These are phyloP conservation scores for Bipolaris zeicola DNA, from an alignment of 2,329 filamentous ascomycete species.

Conservation along the genomic window DNA sequence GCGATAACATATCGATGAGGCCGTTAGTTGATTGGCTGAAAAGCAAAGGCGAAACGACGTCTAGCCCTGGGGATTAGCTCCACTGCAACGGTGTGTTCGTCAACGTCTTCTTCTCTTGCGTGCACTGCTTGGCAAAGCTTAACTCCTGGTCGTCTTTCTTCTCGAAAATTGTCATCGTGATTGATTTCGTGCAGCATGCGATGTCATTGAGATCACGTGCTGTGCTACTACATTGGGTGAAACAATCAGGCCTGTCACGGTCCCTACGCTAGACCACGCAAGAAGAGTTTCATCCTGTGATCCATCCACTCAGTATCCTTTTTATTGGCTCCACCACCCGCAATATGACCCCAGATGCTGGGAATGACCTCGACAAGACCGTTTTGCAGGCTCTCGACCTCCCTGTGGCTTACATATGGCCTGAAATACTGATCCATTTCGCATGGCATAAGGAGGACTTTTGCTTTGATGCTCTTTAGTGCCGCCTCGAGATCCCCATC, in stretches of 20 bases:
- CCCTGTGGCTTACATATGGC: slow-evolving; percentile 47
- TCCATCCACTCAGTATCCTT: slow-evolving; percentile 39
- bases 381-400: slow-evolving; percentile 42
- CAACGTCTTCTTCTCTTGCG: neutral
- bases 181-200: neutral
- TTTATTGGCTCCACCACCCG: slow-evolving; percentile 46
- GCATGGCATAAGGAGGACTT: slow-evolving; percentile 49
- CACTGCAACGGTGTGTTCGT: neutral
- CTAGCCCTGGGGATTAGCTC: neutral
- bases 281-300: slow-evolving; percentile 17
- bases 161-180: neutral
- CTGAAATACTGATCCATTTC: slow-evolving; percentile 52
- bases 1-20: slow-evolving; percentile 40
- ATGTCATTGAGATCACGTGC: neutral
- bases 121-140: neutral
- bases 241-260: neutral
- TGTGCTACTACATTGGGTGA: neutral
- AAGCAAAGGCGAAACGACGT: neutral
- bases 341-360: slow-evolving; percentile 52
- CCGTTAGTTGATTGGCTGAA: slow-evolving; percentile 43
- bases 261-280: slow-evolving; percentile 4
- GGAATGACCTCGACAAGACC: slow-evolving; percentile 43
- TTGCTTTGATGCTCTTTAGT: slow-evolving; percentile 46
- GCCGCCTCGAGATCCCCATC: slow-evolving; percentile 37
- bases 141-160: neutral